phyloP scores from a whole-genome alignment of 169 alveolate species.

The Condylostoma magnum region DNA sequence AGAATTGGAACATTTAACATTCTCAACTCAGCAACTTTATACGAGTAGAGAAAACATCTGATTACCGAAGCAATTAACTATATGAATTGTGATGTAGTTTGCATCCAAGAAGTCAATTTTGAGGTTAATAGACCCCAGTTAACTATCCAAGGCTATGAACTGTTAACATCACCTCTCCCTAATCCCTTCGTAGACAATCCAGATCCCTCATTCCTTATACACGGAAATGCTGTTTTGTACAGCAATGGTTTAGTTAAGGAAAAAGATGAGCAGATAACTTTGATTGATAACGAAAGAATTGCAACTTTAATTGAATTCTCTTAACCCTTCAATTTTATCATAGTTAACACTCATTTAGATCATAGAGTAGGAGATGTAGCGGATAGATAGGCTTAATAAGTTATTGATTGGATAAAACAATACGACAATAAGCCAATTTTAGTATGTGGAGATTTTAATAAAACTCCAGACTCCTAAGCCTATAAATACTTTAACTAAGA shows the following conservation, averaged over 20 bases:
- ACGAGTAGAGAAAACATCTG: conserved; percentile 15
- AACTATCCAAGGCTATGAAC: conserved; percentile 5
- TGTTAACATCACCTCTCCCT: conserved; percentile 1
- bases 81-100: conserved; percentile 4
- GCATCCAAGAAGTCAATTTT: conserved; percentile 24
- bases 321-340: neutral
- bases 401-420: neutral
- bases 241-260: neutral
- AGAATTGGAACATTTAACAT: conserved; percentile 16
- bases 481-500: neutral
- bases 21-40: conserved; percentile 15
- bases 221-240: conserved; percentile 23
- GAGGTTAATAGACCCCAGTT: too few relatives aligned
- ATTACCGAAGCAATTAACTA: neutral
- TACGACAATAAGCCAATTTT: neutral
- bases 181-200: neutral
- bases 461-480: conserved; percentile 8
- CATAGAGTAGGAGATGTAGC: neutral
- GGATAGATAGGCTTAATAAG: neutral
- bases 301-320: neutral
- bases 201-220: neutral
- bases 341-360: conserved; percentile 15
- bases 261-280: neutral
- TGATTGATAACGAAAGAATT: neutral
- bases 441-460: conserved; percentile 8